These are phyloP conservation scores for Globisporangium heterothallicum DNA, from an alignment of 352 stramenopile species.

Conservation along the genomic window DNA sequence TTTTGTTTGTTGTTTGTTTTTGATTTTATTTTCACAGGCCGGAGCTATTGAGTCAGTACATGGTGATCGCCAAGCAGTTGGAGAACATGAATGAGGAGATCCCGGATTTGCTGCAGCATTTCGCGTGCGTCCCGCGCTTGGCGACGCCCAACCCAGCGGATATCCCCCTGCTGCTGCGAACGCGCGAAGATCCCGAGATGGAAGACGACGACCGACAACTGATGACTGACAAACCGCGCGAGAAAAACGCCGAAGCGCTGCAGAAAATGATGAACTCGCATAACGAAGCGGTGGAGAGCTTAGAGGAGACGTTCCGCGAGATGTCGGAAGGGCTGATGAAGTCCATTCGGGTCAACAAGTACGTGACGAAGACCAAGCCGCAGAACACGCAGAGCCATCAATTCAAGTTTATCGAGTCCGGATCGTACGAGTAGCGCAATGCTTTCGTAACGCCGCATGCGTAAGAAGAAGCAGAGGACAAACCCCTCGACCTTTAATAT, in stretches of 20 bases:
- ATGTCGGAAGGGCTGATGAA: constrained; percentile 83
- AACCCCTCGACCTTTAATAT: too few species aligned
- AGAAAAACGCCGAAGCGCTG: constrained; percentile 62
- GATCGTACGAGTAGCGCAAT: constrained; percentile 41
- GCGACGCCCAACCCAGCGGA: constrained; percentile 71
- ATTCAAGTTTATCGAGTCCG: constrained; percentile 87
- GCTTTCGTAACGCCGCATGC: neutral
- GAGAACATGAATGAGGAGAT: constrained; percentile 89
- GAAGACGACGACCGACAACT: constrained; percentile 75
- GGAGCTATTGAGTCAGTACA: constrained; percentile 79
- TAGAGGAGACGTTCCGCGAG: constrained; percentile 81
- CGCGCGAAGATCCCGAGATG: constrained; percentile 83
- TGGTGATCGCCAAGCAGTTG: constrained; percentile 83
- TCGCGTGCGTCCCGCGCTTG: constrained; percentile 79
- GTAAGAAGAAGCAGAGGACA: too few species aligned
- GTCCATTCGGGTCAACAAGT: constrained; percentile 81
- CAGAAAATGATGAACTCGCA: constrained; percentile 58
- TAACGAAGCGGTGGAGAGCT: constrained; percentile 70
- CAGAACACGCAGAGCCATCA: constrained; percentile 70
- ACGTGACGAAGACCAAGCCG: constrained; percentile 74
- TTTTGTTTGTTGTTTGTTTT: neutral
- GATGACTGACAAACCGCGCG: constrained; percentile 57
- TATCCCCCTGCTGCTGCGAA: constrained; percentile 73
- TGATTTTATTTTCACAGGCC: constrained; percentile 35
- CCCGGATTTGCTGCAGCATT: constrained; percentile 79